Conservation (phyloP, 164 flowering plant genomes). For the Pachysandra terminalis region DNA sequence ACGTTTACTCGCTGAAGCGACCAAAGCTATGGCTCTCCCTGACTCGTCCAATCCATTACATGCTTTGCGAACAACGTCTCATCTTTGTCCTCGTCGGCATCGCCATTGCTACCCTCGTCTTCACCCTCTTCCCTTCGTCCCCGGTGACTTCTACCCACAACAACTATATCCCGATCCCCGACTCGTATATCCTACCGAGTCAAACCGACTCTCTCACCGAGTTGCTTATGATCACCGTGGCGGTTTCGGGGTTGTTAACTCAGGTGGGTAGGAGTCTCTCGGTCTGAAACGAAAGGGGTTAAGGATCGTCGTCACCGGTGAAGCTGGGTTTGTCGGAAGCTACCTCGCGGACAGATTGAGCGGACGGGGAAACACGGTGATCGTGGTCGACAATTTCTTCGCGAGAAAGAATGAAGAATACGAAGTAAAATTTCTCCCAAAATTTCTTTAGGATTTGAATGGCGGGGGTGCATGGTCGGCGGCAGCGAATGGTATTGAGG, state of each 20-base stretch:
- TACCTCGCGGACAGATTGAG: conserved; percentile 83
- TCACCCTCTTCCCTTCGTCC: conserved; percentile 45
- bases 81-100: too few relatives aligned
- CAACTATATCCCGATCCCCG: too few relatives aligned
- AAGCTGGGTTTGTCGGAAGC: too few relatives aligned
- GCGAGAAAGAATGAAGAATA: conserved; percentile 89
- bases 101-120: conserved; percentile 52
- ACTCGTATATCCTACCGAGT: conserved; percentile 17
- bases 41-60: conserved; percentile 42
- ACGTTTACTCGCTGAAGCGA: conserved; percentile 57
- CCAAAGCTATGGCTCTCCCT: conserved; percentile 51
- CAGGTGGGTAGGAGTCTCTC: conserved; percentile 44
- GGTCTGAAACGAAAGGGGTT: too few relatives aligned
- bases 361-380: conserved; percentile 81
- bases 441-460: too few relatives aligned
- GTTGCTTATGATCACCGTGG: conserved; percentile 15
- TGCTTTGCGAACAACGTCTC: too few relatives aligned
- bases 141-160: too few relatives aligned
- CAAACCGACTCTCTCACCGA: conserved; percentile 4
- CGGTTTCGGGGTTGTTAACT: too few relatives aligned
- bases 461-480: too few relatives aligned
- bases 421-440: too few relatives aligned
- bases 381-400: conserved; percentile 91
- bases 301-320: too few relatives aligned
- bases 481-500: too few relatives aligned